Conservation (phyloP, 1,284 basidiomycete genomes). For the Volvariella volvacea region DNA sequence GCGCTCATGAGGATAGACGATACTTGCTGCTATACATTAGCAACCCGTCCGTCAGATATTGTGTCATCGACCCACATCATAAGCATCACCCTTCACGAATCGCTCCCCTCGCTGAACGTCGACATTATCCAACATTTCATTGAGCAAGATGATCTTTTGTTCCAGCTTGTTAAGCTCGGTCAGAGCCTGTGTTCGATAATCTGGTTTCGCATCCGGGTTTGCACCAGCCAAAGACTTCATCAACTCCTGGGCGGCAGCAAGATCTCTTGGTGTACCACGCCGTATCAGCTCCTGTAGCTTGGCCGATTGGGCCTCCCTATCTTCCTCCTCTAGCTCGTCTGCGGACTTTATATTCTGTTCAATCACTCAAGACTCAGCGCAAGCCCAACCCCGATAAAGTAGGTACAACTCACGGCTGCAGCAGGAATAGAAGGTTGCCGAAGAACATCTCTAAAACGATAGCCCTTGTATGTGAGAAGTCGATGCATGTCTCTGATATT, state of each 20-base stretch:
- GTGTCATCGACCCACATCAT: constrained; percentile 58
- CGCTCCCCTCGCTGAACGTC: constrained; percentile 63
- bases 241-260: constrained; percentile 93
- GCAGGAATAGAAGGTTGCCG: constrained; percentile 37
- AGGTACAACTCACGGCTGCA: constrained; percentile 36
- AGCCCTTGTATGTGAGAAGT: constrained; percentile 92
- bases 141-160: constrained; percentile 88
- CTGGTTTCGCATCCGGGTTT: constrained; percentile 89
- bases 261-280: constrained; percentile 90
- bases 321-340: constrained; percentile 95
- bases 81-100: constrained; percentile 87
- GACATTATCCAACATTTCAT: constrained; percentile 96
- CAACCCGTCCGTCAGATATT: background rate
- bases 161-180: constrained; percentile 94
- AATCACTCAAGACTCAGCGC: constrained; percentile 5
- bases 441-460: constrained; percentile 75
- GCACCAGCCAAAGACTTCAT: constrained; percentile 97
- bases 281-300: constrained; percentile 98
- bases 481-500: constrained; percentile 99
- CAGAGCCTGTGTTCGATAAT: constrained; percentile 86
- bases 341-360: constrained; percentile 85
- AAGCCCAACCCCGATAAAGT: background rate
- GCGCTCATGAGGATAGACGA: constrained; percentile 78
- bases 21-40: constrained; percentile 64
- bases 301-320: constrained; percentile 90